These are phyloP conservation scores for Akanthomyces muscarius DNA, from an alignment of 2,329 filamentous ascomycete genomes.

Conservation along the genomic window DNA sequence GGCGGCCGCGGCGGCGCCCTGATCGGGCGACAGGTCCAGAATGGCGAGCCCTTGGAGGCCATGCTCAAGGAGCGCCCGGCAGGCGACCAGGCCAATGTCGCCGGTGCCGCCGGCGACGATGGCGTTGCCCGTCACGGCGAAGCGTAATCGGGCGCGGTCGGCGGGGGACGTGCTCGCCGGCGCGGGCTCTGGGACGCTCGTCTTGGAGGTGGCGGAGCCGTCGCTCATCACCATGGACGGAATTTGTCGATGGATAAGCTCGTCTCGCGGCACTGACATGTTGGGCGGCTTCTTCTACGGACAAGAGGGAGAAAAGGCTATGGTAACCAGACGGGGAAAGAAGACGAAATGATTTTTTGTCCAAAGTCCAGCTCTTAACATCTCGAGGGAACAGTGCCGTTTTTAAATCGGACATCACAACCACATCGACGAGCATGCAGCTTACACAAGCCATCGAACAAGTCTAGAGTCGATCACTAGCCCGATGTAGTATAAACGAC, in stretches of 20 bases:
- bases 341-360: too few relatives aligned
- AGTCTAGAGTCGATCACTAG: background rate
- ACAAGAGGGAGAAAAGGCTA: background rate
- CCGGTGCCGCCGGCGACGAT: slow-evolving; percentile 32
- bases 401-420: background rate
- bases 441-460: too few relatives aligned
- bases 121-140: slow-evolving; percentile 25
- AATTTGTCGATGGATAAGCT: background rate
- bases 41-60: slow-evolving; percentile 29
- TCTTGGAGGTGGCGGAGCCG: slow-evolving; percentile 16
- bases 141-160: background rate
- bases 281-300: background rate
- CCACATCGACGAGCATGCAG: background rate
- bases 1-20: background rate
- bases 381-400: background rate
- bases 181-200: background rate
- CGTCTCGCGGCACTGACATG: background rate
- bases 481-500: background rate
- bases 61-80: slow-evolving; percentile 30
- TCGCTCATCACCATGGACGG: slow-evolving; percentile 18
- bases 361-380: background rate
- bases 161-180: background rate
- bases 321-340: too few relatives aligned
- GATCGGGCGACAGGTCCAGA: slow-evolving; percentile 23
- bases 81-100: slow-evolving; percentile 27